Percentiles rank a stretch among this genome's conserved stretches.
These are phyloP conservation scores for Akanthomyces muscarius DNA, from an alignment of 2,329 filamentous ascomycete species.

Conservation along the genomic window DNA sequence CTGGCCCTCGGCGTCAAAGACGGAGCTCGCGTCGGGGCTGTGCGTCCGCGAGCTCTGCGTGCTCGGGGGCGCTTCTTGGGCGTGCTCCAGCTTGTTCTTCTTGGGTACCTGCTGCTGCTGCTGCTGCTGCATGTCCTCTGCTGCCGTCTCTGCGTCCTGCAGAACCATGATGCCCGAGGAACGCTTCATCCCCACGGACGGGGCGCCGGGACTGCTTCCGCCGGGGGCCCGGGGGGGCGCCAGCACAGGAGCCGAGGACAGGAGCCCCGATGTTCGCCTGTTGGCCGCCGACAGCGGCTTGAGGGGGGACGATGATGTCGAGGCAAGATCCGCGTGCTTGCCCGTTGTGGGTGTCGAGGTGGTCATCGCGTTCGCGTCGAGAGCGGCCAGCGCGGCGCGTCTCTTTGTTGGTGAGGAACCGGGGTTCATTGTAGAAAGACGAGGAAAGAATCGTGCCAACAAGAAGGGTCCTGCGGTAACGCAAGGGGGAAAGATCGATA, in stretches of 20 bases:
- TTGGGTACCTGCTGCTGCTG: slow-evolving; percentile 26
- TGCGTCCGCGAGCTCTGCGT: slow-evolving; percentile 24
- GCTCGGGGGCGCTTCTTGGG: slow-evolving; percentile 3
- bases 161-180: slow-evolving; percentile 17
- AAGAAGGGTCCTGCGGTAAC: too few relatives aligned
- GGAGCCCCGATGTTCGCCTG: background rate
- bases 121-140: background rate
- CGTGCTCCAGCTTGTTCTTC: slow-evolving; percentile 30
- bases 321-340: background rate
- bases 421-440: slow-evolving; percentile 13
- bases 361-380: slow-evolving; percentile 42
- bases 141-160: slow-evolving; percentile 18
- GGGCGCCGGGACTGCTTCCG: background rate
- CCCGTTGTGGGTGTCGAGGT: slow-evolving; percentile 27
- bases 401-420: slow-evolving; percentile 39
- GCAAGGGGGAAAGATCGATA: background rate
- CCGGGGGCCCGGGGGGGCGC: background rate
- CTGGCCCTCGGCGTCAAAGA: slow-evolving; percentile 44
- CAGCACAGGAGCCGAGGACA: slow-evolving; percentile 7
- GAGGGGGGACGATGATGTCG: background rate
- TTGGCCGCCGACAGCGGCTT: slow-evolving; percentile 16
- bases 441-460: too few relatives aligned
- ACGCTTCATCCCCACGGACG: slow-evolving; percentile 27
- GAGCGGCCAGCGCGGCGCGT: slow-evolving; percentile 43
- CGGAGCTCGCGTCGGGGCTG: slow-evolving; percentile 43